A percentile compares a stretch with the other conserved stretches of the same genome.
Evolutionary conservation across 2,329 filamentous ascomycete species (phyloP).

Genomic region (Juglanconis sp.): DNA sequence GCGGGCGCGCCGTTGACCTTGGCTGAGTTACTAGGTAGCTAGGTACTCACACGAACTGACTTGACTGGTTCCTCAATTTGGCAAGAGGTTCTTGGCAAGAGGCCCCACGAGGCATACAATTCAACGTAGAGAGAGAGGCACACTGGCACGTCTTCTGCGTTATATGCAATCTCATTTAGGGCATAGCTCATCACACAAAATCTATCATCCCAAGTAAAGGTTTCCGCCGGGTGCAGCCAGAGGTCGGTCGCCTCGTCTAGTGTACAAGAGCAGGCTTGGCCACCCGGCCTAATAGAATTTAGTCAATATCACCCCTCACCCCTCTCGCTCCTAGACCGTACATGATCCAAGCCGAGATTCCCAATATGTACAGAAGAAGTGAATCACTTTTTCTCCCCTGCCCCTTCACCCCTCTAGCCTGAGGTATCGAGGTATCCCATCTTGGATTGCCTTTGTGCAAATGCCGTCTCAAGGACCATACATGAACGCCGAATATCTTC

Average conservation of each 20-base stretch:
- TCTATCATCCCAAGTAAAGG: not conserved
- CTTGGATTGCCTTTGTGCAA: not conserved
- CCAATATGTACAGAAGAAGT: constrained; percentile 12
- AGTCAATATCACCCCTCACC: not conserved
- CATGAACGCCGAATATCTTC: constrained; percentile 3
- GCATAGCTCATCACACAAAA: constrained; percentile 7
- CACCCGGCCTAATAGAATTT: constrained; percentile 1
- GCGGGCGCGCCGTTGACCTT: too few species aligned
- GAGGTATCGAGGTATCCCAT: not conserved
- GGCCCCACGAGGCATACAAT: too few species aligned
- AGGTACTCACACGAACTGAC: too few species aligned
- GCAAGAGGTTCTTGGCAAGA: too few species aligned
- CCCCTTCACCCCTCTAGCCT: not conserved
- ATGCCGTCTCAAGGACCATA: not conserved
- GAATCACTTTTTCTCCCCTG: constrained; percentile 2
- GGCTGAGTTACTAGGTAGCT: too few species aligned
- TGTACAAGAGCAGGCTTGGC: not conserved
- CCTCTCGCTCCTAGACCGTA: not conserved
- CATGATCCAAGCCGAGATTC: not conserved
- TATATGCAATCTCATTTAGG: not conserved
- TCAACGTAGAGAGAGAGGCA: too few species aligned
- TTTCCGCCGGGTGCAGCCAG: not conserved
- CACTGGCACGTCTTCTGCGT: not conserved
- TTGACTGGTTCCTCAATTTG: too few species aligned
- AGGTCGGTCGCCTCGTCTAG: not conserved